Evolutionary conservation across 495 filamentous ascomycete genomes (phyloP).

Genomic region (Amorphotheca resinae): DNA sequence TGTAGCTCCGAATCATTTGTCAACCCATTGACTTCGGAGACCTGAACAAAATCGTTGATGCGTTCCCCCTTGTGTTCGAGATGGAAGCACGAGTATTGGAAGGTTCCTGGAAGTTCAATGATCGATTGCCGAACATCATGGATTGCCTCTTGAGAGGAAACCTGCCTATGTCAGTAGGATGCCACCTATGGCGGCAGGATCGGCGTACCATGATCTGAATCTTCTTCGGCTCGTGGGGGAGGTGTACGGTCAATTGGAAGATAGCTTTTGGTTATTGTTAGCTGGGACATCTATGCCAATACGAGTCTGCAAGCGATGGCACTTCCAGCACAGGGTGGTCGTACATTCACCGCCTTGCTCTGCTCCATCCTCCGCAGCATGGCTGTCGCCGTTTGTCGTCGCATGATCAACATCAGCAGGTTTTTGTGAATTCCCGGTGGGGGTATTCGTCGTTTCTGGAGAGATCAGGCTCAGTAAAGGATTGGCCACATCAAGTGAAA

Average conservation of each 20-base stretch:
- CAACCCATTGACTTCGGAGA: constrained; percentile 81
- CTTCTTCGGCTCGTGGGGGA: constrained; percentile 68
- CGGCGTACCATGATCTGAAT: constrained; percentile 69
- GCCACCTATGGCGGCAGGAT: not conserved
- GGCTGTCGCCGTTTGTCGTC: constrained; percentile 16
- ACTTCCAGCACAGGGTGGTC: not conserved
- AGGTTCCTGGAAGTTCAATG: constrained; percentile 81
- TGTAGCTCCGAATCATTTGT: constrained; percentile 59
- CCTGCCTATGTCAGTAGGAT: constrained; percentile 34
- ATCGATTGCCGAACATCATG: constrained; percentile 97
- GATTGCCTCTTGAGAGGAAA: constrained; percentile 86
- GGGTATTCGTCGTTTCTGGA: constrained; percentile 5
- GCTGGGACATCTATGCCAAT: not conserved
- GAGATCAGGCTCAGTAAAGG: not conserved
- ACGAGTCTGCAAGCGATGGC: not conserved
- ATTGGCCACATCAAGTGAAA: not conserved
- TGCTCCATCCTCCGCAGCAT: constrained; percentile 21
- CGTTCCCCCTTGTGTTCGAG: constrained; percentile 73
- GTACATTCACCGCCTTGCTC: constrained; percentile 20
- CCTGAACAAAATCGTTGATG: constrained; percentile 89
- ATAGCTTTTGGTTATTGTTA: constrained; percentile 25
- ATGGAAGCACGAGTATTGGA: constrained; percentile 98
- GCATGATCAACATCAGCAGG: constrained; percentile 18
- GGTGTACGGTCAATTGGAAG: constrained; percentile 69
- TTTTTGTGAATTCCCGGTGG: constrained; percentile 7